Conservation (phyloP, 306 rosid genomes). For the Castanopsis chinensis region DNA sequence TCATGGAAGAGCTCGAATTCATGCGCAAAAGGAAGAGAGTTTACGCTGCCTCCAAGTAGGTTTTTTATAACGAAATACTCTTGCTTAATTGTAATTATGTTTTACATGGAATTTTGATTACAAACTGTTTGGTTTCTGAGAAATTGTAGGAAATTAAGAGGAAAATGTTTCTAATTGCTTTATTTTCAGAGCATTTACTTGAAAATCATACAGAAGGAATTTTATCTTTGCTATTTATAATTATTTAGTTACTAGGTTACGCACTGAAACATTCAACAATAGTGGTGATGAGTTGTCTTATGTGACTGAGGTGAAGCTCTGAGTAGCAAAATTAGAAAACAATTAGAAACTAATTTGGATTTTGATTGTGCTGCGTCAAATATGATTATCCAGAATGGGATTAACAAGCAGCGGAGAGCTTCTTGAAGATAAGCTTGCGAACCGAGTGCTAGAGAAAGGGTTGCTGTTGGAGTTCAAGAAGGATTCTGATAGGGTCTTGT, state of each 20-base stretch:
- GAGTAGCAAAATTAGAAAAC: too few species aligned
- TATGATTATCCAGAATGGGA: conserved; percentile 37
- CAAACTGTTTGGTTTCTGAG: conserved; percentile 8
- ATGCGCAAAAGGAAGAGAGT: conserved; percentile 44
- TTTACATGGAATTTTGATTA: neutral
- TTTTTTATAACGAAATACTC: neutral
- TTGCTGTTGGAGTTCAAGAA: conserved; percentile 86
- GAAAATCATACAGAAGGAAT: neutral
- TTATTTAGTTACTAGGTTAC: too few species aligned
- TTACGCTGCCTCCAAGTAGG: conserved; percentile 54
- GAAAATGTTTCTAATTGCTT: neutral
- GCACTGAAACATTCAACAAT: too few species aligned
- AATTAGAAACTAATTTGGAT: neutral
- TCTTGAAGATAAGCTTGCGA: conserved; percentile 63
- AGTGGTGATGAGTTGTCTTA: too few species aligned
- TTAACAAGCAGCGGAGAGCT: conserved; percentile 54
- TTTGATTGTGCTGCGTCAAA: neutral
- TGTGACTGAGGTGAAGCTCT: too few species aligned
- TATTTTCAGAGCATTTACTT: neutral
- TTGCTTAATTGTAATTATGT: neutral
- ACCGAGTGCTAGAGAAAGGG: conserved; percentile 63
- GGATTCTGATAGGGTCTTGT: conserved; percentile 75
- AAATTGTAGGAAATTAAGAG: neutral
- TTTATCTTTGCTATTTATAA: too few species aligned
- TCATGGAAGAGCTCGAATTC: conserved; percentile 64